phyloP scores from a whole-genome alignment of 2,329 filamentous ascomycete species.

The Tothia fuscella region DNA sequence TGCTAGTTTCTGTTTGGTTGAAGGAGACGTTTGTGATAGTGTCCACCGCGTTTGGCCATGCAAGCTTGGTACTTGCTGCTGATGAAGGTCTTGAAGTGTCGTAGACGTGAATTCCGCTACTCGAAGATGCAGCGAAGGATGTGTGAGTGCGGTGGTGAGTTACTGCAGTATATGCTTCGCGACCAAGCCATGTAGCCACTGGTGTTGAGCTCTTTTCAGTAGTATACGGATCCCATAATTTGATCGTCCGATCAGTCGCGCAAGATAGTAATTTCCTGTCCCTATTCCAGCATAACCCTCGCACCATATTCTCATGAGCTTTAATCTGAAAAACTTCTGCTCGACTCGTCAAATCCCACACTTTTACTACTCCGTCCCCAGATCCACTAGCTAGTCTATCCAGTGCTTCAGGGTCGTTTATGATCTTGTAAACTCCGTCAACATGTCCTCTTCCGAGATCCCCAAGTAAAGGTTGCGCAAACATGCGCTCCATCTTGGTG shows the following conservation, averaged over 20 bases:
- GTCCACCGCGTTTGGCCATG: constrained; percentile 80
- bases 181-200: constrained; percentile 72
- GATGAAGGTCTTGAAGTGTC: constrained; percentile 69
- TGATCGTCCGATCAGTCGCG: constrained; percentile 73
- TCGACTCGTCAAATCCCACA: constrained; percentile 67
- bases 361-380: constrained; percentile 87
- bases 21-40: constrained; percentile 83
- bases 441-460: constrained; percentile 73
- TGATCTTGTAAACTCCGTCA: constrained; percentile 65
- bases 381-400: constrained; percentile 70
- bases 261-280: constrained; percentile 80
- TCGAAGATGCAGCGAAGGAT: constrained; percentile 65
- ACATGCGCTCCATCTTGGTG: constrained; percentile 88
- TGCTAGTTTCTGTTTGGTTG: constrained; percentile 87
- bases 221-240: constrained; percentile 83
- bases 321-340: constrained; percentile 66
- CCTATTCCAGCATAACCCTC: constrained; percentile 78
- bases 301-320: constrained; percentile 89
- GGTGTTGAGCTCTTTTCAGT: constrained; percentile 52
- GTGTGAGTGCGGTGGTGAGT: constrained; percentile 70
- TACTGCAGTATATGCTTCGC: constrained; percentile 69
- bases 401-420: constrained; percentile 65
- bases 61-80: constrained; percentile 67
- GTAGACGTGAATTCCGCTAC: constrained; percentile 73
- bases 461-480: constrained; percentile 70